Conservation (phyloP, 2,329 filamentous ascomycete species). For the Microcyclospora tardicrescens region DNA sequence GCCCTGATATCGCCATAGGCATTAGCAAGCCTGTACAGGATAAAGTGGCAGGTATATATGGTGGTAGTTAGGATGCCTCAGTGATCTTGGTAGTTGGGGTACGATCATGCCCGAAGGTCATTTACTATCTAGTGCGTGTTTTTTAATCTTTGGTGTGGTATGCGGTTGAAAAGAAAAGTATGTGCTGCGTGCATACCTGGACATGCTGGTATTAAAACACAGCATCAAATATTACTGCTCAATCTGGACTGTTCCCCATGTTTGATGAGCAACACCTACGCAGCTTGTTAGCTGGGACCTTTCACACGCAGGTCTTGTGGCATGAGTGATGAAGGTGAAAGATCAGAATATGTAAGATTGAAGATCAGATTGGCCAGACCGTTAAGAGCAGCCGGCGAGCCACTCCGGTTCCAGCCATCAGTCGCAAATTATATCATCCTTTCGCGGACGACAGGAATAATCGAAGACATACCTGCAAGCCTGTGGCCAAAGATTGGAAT, state of each 20-base stretch:
- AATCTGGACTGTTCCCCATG: too few species aligned
- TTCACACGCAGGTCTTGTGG: neutral
- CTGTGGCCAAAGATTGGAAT: too few species aligned
- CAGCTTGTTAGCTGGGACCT: too few species aligned
- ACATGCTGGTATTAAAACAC: too few species aligned
- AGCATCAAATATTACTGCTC: too few species aligned
- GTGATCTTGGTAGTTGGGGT: conserved; percentile 29
- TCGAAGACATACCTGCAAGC: too few species aligned
- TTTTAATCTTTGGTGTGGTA: conserved; percentile 9
- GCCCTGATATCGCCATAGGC: too few species aligned
- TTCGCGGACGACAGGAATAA: too few species aligned
- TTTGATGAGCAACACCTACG: too few species aligned
- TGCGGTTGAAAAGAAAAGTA: conserved; percentile 1
- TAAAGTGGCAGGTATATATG: neutral
- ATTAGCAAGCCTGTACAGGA: too few species aligned
- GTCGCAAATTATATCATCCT: conserved; percentile 99
- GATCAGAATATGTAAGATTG: conserved; percentile 97
- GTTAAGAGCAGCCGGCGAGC: conserved; percentile 85
- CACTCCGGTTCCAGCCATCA: conserved; percentile 73
- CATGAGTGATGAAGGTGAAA: neutral
- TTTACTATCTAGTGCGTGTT: conserved; percentile 16
- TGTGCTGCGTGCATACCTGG: neutral
- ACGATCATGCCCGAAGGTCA: conserved; percentile 24
- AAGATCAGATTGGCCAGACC: conserved; percentile 69
- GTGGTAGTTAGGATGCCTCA: conserved; percentile 14